Percentiles rank a stretch among this genome's conserved stretches.
Conservation (phyloP, 306 rosid genomes). For the Mucuna pruriens region DNA sequence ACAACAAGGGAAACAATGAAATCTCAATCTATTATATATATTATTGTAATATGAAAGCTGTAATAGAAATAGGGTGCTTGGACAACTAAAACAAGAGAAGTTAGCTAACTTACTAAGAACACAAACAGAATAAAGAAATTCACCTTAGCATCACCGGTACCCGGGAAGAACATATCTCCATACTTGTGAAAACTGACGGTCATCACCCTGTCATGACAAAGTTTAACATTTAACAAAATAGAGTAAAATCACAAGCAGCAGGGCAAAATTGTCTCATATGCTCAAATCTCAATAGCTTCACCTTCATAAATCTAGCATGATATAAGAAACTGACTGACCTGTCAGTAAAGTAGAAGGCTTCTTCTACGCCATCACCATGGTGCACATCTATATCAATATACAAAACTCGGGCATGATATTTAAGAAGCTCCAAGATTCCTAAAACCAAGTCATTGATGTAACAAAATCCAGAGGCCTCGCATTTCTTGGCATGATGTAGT, state of each 20-base stretch:
- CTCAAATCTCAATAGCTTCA: slow-evolving; percentile 3
- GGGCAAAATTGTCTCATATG: background rate
- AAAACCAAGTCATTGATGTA: slow-evolving; percentile 97
- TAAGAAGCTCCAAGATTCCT: slow-evolving; percentile 96
- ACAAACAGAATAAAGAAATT: slow-evolving; percentile 43
- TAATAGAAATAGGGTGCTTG: slow-evolving; percentile 11
- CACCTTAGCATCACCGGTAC: slow-evolving; percentile 98
- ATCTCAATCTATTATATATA: background rate
- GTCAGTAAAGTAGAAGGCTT: slow-evolving; percentile 97
- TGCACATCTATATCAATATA: slow-evolving; percentile 98
- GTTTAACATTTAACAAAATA: slow-evolving; percentile 36
- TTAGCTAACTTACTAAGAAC: background rate
- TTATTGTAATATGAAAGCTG: background rate
- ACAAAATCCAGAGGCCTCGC: slow-evolving; percentile 99
- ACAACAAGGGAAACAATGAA: slow-evolving; percentile 7
- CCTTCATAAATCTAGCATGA: slow-evolving; percentile 14
- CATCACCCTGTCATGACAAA: slow-evolving; percentile 87
- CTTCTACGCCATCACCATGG: slow-evolving; percentile 99
- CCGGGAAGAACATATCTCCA: slow-evolving; percentile 96
- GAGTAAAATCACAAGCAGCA: slow-evolving; percentile 23
- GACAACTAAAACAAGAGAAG: background rate
- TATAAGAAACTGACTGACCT: slow-evolving; percentile 55
- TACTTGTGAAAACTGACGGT: slow-evolving; percentile 98
- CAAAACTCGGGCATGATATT: slow-evolving; percentile 92
- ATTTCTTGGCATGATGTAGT: slow-evolving; percentile 96